Conservation (phyloP, 139 green algal genomes). For the Coelastrella sp. region DNA sequence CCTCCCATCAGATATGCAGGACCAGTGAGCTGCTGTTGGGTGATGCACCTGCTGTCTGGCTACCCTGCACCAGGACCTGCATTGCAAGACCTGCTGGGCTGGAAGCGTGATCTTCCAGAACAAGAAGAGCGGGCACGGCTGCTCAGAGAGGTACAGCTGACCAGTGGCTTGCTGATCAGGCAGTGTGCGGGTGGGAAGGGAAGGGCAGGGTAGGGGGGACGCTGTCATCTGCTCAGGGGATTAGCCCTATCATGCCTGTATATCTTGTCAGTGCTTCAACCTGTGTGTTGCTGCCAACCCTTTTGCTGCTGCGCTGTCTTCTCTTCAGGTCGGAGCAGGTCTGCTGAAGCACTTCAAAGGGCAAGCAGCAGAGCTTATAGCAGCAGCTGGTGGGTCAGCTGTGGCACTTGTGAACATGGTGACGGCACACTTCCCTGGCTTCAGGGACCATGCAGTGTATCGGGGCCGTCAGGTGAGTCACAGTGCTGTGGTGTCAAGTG, state of each 20-base stretch:
- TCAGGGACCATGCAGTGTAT: constrained; percentile 88
- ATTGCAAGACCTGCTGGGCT: constrained; percentile 69
- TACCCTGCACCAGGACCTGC: neutral
- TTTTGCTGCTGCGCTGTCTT: neutral
- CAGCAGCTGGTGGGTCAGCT: constrained; percentile 71
- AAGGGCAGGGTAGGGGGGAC: neutral
- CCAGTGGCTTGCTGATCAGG: constrained; percentile 39
- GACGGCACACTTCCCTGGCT: constrained; percentile 79
- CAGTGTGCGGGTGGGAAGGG: constrained; percentile 63
- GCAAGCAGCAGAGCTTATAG: constrained; percentile 74
- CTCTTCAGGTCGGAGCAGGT: constrained; percentile 72
- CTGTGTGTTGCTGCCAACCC: neutral
- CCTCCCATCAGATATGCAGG: too few relatives aligned
- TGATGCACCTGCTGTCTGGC: constrained; percentile 9
- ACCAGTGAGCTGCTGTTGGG: neutral
- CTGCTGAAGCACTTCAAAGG: constrained; percentile 77
- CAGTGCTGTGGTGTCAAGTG: too few relatives aligned
- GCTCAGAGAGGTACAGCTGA: constrained; percentile 77
- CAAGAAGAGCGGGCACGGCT: constrained; percentile 88
- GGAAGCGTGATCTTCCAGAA: constrained; percentile 73
- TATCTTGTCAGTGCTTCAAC: neutral
- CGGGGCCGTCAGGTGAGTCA: constrained; percentile 49
- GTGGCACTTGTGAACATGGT: constrained; percentile 81
- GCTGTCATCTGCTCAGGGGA: neutral
- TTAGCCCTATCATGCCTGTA: neutral